Evolutionary conservation across 2,329 filamentous ascomycete genomes (phyloP), one percentile per base, ranked within the genome.

Genomic region (Septoria linicola): DNA sequence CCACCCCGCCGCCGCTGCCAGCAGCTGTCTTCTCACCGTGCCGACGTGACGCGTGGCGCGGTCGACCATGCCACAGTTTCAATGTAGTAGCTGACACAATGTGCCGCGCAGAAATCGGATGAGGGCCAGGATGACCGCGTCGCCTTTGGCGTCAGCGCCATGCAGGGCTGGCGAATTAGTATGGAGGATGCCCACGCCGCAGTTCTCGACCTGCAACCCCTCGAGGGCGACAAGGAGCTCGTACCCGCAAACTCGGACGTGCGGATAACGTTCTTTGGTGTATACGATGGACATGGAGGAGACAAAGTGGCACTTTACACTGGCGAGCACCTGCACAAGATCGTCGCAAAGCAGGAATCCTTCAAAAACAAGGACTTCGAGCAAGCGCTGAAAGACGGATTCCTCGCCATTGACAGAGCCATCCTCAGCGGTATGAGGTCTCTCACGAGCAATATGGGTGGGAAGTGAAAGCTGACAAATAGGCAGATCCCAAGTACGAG

Each of bases 151-250:
- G 84, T 97, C 61, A 99, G 93, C 61, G 90, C 90, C 74, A 99
- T 99, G 93, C 93, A 99, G 76, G 93, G 93, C 78, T 99, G 93
- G 93, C 88, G 93, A 76, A 97, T 99, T 76, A 96, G 89, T 78
- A 99, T 99, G 93, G 93, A 99, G 73, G 93, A 99, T 71, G 85
- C 93, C 59, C 93, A 99, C 76, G 89, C 88, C 56, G 82, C 88
- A 49, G 77, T 97, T 45, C 87, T 99, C 69, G 89, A 97, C 72
- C 83, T 97, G 62, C 82, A 93, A 66, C 77, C 83, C 55, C 76
- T 78, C 55, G 74, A 75, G 63, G 73, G 73, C 53, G 74, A 77
- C 57, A 76, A 80, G 40, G 72, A 75, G 59, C 73, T 76, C 63
- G 66, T 62, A 59, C 63, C 85, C 63, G 82, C 83, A 49, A 78